Base-by-base conservation (phyloP, 257 asterid species). In the Solanum neorickii region DNA sequence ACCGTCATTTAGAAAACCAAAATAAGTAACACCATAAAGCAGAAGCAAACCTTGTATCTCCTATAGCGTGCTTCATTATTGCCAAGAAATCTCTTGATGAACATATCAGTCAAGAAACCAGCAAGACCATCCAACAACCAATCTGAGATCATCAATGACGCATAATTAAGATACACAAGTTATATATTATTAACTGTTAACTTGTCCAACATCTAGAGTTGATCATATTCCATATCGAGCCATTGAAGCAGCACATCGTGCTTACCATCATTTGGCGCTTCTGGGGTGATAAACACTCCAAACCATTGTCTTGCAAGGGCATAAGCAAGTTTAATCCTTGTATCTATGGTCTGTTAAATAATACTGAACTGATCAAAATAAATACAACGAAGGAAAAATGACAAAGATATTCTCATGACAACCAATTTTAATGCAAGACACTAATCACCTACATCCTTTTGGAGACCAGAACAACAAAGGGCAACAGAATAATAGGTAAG, bases 81-180 rank as follows among this genome's bases (percentile, higher is more conserved):
- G 90, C 99, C 99, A 83, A 97, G 94, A 88, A 91, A 95, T 88
- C 94, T 91, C 93, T 96, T 96, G 82, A 97, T 91, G 88, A 92
- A 96, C 59, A 94, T 91, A 91, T 97, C 99, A 31, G 99, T 92
- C 89, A 97, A 93, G 89, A 96, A 97, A 89, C 97, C 95, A 62
- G 99, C 98, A 91, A 97, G 99, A 87, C 99, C 99, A 86, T 97
- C 99, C 94, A 97, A 86, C 93, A 97, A 93, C 99, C 99, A 97
- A 91, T 96, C 99, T 96, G 93, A 87, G 69, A 89, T 76, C 23
- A 88, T 85, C 65, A 88, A 91, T 84, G 46, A 90, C 86, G 86
- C 82, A 88, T 68, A 90, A 84, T 93, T 88, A 92, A 88, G 87
- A 78, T 23, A 59, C 78, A 72, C 23, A 29, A 59, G 69, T 66